phyloP scores from a whole-genome alignment of 2,329 filamentous ascomycete species.

The Colletotrichum sublineola region DNA sequence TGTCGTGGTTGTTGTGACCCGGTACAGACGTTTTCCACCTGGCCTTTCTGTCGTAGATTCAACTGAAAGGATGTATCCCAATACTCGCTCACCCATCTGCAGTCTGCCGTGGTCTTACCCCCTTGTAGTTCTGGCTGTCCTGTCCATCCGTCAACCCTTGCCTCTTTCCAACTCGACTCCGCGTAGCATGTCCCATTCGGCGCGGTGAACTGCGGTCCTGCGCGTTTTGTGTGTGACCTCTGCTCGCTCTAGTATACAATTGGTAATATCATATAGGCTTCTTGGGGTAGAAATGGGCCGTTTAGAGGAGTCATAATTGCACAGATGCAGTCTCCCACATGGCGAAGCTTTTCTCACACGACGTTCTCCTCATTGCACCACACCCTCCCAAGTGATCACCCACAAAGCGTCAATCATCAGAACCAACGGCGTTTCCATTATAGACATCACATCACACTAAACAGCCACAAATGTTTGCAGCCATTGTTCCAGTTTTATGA shows the following conservation, averaged over 20 bases:
- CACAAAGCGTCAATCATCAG: neutral
- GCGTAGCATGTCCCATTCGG: constrained; percentile 8
- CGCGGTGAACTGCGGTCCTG: neutral
- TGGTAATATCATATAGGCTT: neutral
- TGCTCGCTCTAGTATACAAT: no score
- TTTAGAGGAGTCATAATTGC: neutral
- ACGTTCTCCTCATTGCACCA: neutral
- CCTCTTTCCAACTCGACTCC: neutral
- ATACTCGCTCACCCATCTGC: neutral
- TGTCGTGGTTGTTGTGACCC: neutral
- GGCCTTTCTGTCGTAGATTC: neutral
- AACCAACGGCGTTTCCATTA: neutral
- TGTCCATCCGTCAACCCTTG: neutral
- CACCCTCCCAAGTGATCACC: constrained; percentile 1
- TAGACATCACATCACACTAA: neutral
- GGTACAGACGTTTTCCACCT: neutral
- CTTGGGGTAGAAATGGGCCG: neutral
- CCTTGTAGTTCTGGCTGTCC: neutral
- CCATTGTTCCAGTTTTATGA: neutral
- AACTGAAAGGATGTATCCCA: neutral
- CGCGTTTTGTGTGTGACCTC: neutral
- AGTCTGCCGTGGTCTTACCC: neutral
- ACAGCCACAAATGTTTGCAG: neutral
- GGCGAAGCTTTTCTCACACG: neutral
- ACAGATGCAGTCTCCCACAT: neutral